phyloP scores from a whole-genome alignment of 1,284 basidiomycete genomes.

The Cryptococcus maquisensis region DNA sequence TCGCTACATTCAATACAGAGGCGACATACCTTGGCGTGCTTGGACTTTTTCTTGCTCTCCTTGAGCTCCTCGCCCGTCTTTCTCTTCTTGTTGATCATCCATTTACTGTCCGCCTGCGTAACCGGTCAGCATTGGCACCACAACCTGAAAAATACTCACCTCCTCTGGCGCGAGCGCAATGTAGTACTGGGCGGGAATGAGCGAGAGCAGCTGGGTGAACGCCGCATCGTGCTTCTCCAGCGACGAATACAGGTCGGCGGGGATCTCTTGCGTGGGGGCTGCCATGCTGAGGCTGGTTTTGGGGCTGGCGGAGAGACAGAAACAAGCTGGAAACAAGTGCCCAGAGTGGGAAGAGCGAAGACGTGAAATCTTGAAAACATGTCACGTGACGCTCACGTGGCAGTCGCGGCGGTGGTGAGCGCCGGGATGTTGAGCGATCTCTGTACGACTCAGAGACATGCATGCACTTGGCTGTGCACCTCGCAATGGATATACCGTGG shows the following conservation, averaged over 20 bases:
- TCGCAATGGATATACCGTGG: too few relatives aligned
- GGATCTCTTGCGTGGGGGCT: conserved; percentile 37
- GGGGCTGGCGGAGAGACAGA: too few relatives aligned
- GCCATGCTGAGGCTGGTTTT: not conserved
- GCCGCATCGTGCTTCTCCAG: conserved; percentile 75
- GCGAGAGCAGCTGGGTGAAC: conserved; percentile 71
- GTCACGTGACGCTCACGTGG: too few relatives aligned
- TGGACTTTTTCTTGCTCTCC: conserved; percentile 78
- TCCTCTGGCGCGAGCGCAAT: conserved; percentile 67
- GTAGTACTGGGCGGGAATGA: conserved; percentile 86
- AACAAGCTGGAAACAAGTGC: too few relatives aligned
- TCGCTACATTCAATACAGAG: not conserved
- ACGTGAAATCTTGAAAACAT: too few relatives aligned
- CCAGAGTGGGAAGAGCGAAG: too few relatives aligned
- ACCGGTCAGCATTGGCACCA: conserved; percentile 4
- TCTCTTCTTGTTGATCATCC: conserved; percentile 84
- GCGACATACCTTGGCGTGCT: conserved; percentile 67
- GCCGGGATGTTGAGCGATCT: too few relatives aligned
- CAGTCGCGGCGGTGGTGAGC: too few relatives aligned
- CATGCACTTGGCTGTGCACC: too few relatives aligned
- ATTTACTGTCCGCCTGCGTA: conserved; percentile 59
- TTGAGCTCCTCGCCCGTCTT: conserved; percentile 77
- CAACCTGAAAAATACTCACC: conserved; percentile 29
- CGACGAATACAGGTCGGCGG: conserved; percentile 58
- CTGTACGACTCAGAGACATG: too few relatives aligned